These are phyloP conservation scores for Urtica urens DNA, from an alignment of 306 rosid species.

Conservation along the genomic window DNA sequence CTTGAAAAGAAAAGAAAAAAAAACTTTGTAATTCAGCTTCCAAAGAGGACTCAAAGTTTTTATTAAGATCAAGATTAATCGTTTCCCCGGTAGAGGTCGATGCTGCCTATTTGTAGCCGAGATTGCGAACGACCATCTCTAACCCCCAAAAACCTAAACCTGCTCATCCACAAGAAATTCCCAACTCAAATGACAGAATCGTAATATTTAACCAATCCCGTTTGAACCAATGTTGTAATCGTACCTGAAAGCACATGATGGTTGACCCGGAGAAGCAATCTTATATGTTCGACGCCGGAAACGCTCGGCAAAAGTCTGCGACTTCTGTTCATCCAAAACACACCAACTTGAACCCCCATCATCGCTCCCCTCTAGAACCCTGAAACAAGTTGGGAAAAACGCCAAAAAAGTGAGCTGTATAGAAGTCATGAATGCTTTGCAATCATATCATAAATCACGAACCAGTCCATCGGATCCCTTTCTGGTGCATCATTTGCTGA, in stretches of 20 bases:
- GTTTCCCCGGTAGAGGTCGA: slow-evolving; percentile 54
- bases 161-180: slow-evolving; percentile 21
- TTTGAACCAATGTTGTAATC: not conserved
- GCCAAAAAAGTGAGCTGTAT: not conserved
- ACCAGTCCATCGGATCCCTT: slow-evolving; percentile 99
- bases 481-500: slow-evolving; percentile 92
- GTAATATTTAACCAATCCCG: not conserved
- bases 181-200: not conserved
- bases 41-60: no score
- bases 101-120: slow-evolving; percentile 75
- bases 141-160: slow-evolving; percentile 67
- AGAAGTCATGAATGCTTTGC: not conserved
- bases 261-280: slow-evolving; percentile 29
- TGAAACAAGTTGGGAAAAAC: slow-evolving; percentile 14
- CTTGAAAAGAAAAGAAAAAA: no score
- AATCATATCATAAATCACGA: slow-evolving; percentile 2
- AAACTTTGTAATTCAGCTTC: no score
- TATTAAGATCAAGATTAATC: slow-evolving; percentile 1
- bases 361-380: slow-evolving; percentile 83
- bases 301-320: slow-evolving; percentile 51
- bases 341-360: slow-evolving; percentile 70
- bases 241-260: slow-evolving; percentile 56
- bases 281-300: slow-evolving; percentile 50
- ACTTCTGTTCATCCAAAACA: slow-evolving; percentile 51
- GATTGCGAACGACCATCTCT: slow-evolving; percentile 45